phyloP scores from a whole-genome alignment of 805 yeast species.

The Metschnikowia vanudenii region DNA sequence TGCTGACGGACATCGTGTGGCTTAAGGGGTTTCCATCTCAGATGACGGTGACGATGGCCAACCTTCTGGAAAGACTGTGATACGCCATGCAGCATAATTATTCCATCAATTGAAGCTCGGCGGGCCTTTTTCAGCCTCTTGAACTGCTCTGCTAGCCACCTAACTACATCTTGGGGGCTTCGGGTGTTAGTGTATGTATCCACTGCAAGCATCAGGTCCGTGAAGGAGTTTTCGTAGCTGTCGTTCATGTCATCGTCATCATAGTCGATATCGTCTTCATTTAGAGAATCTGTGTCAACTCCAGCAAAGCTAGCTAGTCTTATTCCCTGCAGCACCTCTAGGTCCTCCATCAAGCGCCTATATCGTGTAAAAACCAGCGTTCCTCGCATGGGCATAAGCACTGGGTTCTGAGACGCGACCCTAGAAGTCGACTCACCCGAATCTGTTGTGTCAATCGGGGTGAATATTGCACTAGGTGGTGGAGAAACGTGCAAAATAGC shows the following conservation, averaged over 20 bases:
- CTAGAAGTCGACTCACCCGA: not conserved
- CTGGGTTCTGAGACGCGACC: not conserved
- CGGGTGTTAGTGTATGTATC: not conserved
- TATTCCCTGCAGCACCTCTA: slow-evolving; percentile 8
- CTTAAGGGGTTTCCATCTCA: not conserved
- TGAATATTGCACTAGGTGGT: not conserved
- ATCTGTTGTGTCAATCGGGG: slow-evolving; percentile 2
- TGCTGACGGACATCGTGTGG: not conserved
- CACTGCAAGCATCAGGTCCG: slow-evolving; percentile 9
- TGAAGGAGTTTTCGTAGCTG: slow-evolving; percentile 3
- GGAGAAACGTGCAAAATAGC: not conserved
- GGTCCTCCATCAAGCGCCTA: slow-evolving; percentile 3
- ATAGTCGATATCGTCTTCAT: not conserved
- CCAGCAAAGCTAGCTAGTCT: not conserved
- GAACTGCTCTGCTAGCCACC: slow-evolving; percentile 6
- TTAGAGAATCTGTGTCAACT: not conserved
- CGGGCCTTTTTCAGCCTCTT: slow-evolving; percentile 4
- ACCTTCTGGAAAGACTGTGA: not conserved
- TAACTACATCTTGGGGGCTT: slow-evolving; percentile 1
- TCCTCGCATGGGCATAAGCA: not conserved
- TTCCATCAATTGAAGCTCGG: slow-evolving; percentile 3
- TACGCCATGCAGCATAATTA: slow-evolving; percentile 4
- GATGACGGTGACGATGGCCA: not conserved
- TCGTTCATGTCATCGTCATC: too few relatives aligned
- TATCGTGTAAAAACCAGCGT: not conserved